These are phyloP conservation scores for Aspergillus biplanus DNA, from an alignment of 495 filamentous ascomycete genomes.

Conservation along the genomic window DNA sequence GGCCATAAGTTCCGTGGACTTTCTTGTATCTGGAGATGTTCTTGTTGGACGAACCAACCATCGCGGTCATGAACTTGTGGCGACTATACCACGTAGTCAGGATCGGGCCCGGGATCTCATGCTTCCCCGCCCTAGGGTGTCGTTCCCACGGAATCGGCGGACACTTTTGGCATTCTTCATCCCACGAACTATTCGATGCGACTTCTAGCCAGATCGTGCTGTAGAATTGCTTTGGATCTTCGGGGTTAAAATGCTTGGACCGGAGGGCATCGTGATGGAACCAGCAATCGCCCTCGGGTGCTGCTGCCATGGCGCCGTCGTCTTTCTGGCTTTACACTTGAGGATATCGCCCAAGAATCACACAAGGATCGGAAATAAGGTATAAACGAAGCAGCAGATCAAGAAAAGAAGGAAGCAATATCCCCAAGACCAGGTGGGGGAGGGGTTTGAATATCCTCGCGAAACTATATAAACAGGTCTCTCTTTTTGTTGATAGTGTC, in stretches of 20 bases:
- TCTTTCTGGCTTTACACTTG: slow-evolving; percentile 1
- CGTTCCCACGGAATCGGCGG: slow-evolving; percentile 3
- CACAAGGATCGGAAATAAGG: neutral
- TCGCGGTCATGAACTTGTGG: slow-evolving; percentile 6
- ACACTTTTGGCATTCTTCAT: neutral
- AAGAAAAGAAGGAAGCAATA: neutral
- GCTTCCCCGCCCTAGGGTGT: neutral
- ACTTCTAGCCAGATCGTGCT: slow-evolving; percentile 3
- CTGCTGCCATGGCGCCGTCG: neutral
- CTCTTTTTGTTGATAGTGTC: slow-evolving; percentile 3
- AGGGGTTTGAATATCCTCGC: neutral
- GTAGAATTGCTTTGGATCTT: slow-evolving; percentile 6
- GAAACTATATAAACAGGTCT: neutral
- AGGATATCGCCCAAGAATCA: neutral
- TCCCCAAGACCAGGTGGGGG: neutral
- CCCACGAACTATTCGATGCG: neutral
- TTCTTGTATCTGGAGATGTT: slow-evolving; percentile 4
- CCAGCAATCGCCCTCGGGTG: slow-evolving; percentile 1
- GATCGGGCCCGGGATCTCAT: neutral
- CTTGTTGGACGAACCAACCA: slow-evolving; percentile 5
- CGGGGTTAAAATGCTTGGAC: slow-evolving; percentile 3
- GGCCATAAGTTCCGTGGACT: neutral
- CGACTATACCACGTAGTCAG: slow-evolving; percentile 3
- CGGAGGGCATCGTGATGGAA: slow-evolving; percentile 1
- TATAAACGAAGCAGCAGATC: neutral